A percentile compares a stretch with the other conserved stretches of the same genome.
phyloP scores from a whole-genome alignment of 2,329 filamentous ascomycete species.

The Phialemonium atrogriseum region DNA sequence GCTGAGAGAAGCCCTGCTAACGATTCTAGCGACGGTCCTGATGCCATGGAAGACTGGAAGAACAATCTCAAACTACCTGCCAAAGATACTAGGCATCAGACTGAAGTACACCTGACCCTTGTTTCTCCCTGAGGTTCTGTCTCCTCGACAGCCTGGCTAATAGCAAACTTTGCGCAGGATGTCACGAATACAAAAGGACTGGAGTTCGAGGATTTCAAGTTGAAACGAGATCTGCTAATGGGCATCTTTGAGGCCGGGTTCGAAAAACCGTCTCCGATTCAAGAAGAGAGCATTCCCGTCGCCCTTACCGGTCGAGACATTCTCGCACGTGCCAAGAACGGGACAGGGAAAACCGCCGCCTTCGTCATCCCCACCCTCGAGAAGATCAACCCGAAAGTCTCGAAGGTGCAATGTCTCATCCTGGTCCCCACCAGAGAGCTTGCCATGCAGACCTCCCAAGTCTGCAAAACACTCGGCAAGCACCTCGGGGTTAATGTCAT shows the following conservation, averaged over 20 bases:
- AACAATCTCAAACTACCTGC: slow-evolving; percentile 61
- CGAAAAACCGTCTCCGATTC: slow-evolving; percentile 96
- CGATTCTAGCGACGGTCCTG: slow-evolving; percentile 41
- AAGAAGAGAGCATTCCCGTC: slow-evolving; percentile 98
- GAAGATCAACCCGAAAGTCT: slow-evolving; percentile 91
- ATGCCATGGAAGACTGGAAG: slow-evolving; percentile 66
- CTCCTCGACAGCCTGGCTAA: too few relatives aligned
- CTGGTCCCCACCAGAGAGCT: slow-evolving; percentile 95
- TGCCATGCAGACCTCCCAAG: slow-evolving; percentile 96
- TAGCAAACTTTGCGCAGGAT: slow-evolving; percentile 51
- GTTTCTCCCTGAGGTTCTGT: too few relatives aligned
- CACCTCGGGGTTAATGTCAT: slow-evolving; percentile 97
- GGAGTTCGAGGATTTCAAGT: slow-evolving; percentile 94
- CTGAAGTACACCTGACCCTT: slow-evolving; percentile 60
- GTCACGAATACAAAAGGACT: slow-evolving; percentile 96
- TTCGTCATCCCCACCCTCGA: slow-evolving; percentile 95
- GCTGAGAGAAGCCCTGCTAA: too few relatives aligned
- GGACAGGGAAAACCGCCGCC: slow-evolving; percentile 95
- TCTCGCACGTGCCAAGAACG: slow-evolving; percentile 93
- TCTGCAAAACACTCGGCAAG: slow-evolving; percentile 97
- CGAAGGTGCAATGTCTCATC: slow-evolving; percentile 93
- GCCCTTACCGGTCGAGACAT: slow-evolving; percentile 93
- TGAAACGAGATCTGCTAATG: slow-evolving; percentile 95
- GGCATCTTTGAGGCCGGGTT: slow-evolving; percentile 99
- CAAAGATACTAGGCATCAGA: slow-evolving; percentile 72